Evolutionary conservation across 228 moss, liverwort and hornwort species (phyloP), one percentile per base, ranked within the genome.

Genomic region (Sphagnum fallax): DNA sequence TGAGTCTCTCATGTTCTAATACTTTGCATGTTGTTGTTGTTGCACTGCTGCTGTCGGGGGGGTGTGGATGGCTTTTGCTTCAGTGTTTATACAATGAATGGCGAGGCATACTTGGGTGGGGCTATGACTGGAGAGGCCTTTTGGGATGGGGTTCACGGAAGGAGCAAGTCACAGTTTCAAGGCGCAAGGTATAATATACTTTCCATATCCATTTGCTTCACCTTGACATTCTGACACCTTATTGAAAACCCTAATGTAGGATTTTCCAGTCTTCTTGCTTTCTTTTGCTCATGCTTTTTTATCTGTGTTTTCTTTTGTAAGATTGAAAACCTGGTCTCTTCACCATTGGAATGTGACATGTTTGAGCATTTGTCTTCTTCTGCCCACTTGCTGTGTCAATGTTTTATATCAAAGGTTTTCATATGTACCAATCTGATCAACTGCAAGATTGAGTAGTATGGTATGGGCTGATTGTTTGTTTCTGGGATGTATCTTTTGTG

Each of bases 61-160:
- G 66, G 47, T 75, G 48, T 62, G 9, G 49, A 14, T 50, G 1
- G n/a, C 10, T 32, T 65, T 49, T 68, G 59, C 64, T 73, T 52
- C 74, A 92, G 80, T 92, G 84, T 81, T 81, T 92, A 67, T 86
- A 87, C 89, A 95, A 92, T 90, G 92, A 89, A 89, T 90, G 87
- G 88, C 85, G 89, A 85, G 85, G 95, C 83, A 78, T 90, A 69
- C 85, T 90, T 84, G 82, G 84, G 75, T 92, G 85, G 83, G 87
- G 80, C 59, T 75, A 18, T 78, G 87, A 89, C 73, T 85, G 85
- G 84, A 65, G 72, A 67, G 78, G 82, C 81, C 72, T 89, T 63
- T 78, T 80, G 69, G 82, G 90, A 68, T 87, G 88, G 90, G 82
- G 77, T 65, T 87, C 85, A 49, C 71, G 80, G 50, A 83, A 88